Evolutionary conservation across 495 filamentous ascomycete genomes (phyloP), one percentile per base, ranked within the genome.

Genomic region (Thermothielavioides terrestris): DNA sequence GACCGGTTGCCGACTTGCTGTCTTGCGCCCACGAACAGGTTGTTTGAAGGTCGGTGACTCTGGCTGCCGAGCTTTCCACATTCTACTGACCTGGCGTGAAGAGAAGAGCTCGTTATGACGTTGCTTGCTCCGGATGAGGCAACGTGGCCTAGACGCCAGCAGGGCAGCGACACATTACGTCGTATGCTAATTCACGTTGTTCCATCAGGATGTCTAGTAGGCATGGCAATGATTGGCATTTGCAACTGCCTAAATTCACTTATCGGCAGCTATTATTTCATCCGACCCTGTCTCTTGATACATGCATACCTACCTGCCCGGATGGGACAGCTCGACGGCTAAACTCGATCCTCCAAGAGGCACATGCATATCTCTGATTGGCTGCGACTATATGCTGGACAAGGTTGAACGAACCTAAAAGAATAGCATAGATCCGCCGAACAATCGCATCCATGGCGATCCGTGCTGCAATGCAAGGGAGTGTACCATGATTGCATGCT

Each of bases 171-270:
- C n/a, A 8, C 40, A 50, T 50, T 50, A 17, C 26, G 25, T 22
- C 27, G 26, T 37, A 23, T 38, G 36, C 18, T 43, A 46, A 46
- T 34, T 6, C 25, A 22, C 4, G 4, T 42, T 46, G 27, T 49
- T 49, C 30, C 28, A 52, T 43, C 22, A 38, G 18, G 18, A 27
- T 54, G 36, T 42, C 26, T 42, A 50, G 41, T 25, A 38, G 42
- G 27, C 28, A 3, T 35, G 9, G 23, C 37, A 46, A 23, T 50
- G 50, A 58, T 54, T 58, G 50, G 51, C 44, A 51, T 43, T 6
- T 43, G 11, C 53, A 56, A 62, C 59, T 58, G 59, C 59, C 59
- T 62, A 62, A 58, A 62, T 55, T 7, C 21, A 32, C 40, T 21
- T 28, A 38, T 23, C 25, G 28, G 26, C 34, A 23, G 1, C 14